Evolutionary conservation across 2,329 filamentous ascomycete species (phyloP).

Genomic region (Diaporthe eres): DNA sequence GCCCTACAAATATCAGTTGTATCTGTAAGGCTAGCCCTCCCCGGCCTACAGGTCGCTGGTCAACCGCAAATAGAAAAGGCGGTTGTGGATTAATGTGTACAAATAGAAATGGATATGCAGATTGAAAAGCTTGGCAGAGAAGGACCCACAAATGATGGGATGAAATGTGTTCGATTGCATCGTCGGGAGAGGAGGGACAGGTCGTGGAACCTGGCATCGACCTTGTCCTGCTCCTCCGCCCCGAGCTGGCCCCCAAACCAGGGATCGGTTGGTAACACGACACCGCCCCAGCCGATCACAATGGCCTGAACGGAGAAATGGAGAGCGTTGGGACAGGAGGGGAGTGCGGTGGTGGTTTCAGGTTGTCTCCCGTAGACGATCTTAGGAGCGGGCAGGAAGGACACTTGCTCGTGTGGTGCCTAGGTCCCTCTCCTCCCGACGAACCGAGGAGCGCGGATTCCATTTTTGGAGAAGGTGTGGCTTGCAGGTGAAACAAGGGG

Average conservation of each 20-base stretch:
- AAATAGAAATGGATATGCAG: slow-evolving; percentile 4
- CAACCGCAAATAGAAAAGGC: not conserved
- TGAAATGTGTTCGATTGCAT: not conserved
- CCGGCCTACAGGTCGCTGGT: not conserved
- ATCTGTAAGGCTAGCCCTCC: slow-evolving; percentile 4
- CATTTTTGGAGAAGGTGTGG: slow-evolving; percentile 31
- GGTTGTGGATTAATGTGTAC: not conserved
- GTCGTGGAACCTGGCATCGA: not conserved
- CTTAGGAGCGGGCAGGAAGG: slow-evolving; percentile 1
- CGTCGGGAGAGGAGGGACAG: not conserved
- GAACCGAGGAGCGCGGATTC: slow-evolving; percentile 13
- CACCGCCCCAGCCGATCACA: not conserved
- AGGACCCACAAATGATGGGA: slow-evolving; percentile 18
- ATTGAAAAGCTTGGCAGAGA: slow-evolving; percentile 19
- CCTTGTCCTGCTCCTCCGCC: not conserved
- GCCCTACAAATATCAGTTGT: not conserved
- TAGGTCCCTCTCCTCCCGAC: not conserved
- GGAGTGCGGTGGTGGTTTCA: slow-evolving; percentile 2
- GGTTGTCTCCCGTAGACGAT: slow-evolving; percentile 1
- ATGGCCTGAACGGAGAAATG: not conserved
- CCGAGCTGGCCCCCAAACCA: not conserved
- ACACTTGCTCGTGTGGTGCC: not conserved
- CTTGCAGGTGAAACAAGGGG: slow-evolving; percentile 32
- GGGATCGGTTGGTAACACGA: not conserved
- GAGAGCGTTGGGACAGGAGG: not conserved